Evolutionary conservation across 495 filamentous ascomycete species (phyloP).

Genomic region (Aspergillus carlsbadensis): DNA sequence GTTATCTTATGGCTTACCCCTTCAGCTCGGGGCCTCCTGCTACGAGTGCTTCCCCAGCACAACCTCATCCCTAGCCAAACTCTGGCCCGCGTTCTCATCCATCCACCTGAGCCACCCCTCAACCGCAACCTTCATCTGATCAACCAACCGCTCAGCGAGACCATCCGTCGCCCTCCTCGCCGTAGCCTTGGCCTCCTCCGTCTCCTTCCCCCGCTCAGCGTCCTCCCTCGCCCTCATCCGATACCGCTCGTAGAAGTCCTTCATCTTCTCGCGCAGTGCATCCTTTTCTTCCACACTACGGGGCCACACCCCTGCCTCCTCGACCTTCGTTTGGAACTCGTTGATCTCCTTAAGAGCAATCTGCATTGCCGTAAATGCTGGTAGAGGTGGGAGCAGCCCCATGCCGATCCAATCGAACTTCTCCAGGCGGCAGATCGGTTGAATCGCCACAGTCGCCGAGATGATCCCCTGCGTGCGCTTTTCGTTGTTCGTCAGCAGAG

Average conservation of each 20-base stretch:
- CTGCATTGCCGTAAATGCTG: constrained; percentile 26
- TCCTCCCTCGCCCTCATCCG: background rate
- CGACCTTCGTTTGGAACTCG: background rate
- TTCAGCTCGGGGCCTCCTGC: too few relatives aligned
- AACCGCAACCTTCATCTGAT: constrained; percentile 2
- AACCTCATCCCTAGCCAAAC: too few relatives aligned
- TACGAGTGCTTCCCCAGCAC: too few relatives aligned
- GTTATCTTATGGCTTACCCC: too few relatives aligned
- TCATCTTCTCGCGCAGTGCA: background rate
- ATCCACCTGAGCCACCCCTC: background rate
- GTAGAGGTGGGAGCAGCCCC: constrained; percentile 21
- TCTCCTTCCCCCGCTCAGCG: background rate
- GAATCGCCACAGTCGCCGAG: constrained; percentile 20
- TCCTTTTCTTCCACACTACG: background rate
- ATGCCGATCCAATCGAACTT: constrained; percentile 26
- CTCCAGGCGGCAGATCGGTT: constrained; percentile 17
- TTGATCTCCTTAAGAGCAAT: constrained; percentile 13
- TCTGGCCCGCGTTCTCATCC: background rate
- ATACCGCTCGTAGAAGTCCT: background rate
- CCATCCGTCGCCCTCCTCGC: background rate
- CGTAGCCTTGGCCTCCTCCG: background rate
- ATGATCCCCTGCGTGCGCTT: constrained; percentile 28
- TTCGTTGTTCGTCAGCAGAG: constrained; percentile 14
- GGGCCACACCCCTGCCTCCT: background rate
- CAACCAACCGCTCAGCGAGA: background rate